Evolutionary conservation across 768 basidiomycete species (phyloP).

Genomic region (Goffeauzyma gilvescens): DNA sequence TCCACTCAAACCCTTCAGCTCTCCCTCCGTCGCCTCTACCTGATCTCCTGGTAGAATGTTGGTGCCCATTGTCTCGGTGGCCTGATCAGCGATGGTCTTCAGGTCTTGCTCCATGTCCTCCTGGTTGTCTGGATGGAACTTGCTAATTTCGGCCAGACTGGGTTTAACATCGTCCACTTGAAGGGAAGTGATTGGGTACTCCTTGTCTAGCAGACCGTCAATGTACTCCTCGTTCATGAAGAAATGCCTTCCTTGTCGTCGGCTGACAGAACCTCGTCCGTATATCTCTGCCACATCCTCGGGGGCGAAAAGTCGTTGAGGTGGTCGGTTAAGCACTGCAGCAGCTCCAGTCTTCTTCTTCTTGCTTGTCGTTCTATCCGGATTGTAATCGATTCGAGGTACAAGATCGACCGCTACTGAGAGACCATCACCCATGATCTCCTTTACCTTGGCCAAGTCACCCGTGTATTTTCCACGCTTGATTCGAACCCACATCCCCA

Average conservation of each 20-base stretch:
- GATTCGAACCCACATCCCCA: slow-evolving; percentile 87
- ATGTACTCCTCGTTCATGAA: slow-evolving; percentile 88
- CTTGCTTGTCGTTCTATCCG: slow-evolving; percentile 46
- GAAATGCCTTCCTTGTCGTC: slow-evolving; percentile 41
- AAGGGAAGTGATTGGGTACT: slow-evolving; percentile 62
- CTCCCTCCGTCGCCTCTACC: slow-evolving; percentile 91
- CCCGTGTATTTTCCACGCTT: slow-evolving; percentile 82
- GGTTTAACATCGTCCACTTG: slow-evolving; percentile 79
- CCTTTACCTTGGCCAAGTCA: slow-evolving; percentile 87
- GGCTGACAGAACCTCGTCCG: slow-evolving; percentile 53
- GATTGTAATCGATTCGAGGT: slow-evolving; percentile 91
- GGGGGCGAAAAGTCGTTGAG: slow-evolving; percentile 78
- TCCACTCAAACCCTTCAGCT: slow-evolving; percentile 82
- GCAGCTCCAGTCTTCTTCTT: slow-evolving; percentile 45
- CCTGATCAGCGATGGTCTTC: slow-evolving; percentile 77
- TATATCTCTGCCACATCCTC: slow-evolving; percentile 64
- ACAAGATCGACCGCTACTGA: slow-evolving; percentile 79
- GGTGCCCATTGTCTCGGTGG: slow-evolving; percentile 71
- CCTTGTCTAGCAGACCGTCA: slow-evolving; percentile 91
- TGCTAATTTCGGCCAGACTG: slow-evolving; percentile 86
- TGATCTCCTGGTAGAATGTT: slow-evolving; percentile 96
- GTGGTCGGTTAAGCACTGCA: slow-evolving; percentile 42
- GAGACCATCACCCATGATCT: slow-evolving; percentile 67
- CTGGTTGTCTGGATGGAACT: slow-evolving; percentile 66
- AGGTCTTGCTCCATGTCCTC: too few relatives aligned